Evolutionary conservation across 257 asterid genomes (phyloP), one percentile per base, ranked within the genome.

Genomic region (Schizonepeta tenuifolia): DNA sequence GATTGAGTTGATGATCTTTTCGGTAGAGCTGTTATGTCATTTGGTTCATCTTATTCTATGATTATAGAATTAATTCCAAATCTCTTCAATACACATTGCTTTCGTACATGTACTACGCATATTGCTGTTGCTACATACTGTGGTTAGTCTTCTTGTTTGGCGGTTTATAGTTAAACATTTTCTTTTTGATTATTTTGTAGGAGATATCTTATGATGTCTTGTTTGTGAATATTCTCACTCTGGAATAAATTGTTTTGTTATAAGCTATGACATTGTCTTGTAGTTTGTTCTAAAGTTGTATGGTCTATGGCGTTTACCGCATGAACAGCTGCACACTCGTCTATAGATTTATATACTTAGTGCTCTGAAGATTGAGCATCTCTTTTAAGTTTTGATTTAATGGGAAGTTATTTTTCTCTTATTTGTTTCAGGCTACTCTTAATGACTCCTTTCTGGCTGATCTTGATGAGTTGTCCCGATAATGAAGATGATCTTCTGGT

Each of bases 381-480:
- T 31, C 10, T 13, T n/a, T n/a, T 69, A 28, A 51, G 33, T 21
- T 66, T 71, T 43, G 54, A n/a, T 57, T 40, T 64, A 20, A 70
- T 65, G 14, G 44, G 20, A 13, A 1, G 8, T 17, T 13, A 62
- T 8, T 24, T 21, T 76, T 15, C 22, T 12, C 24, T 20, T 71
- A 51, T 71, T 66, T 65, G 54, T 79, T 79, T 75, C 93, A 94
- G 99, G 97, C 99, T 69, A 89, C 97, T 67, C 97, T 94, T 63
- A 88, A 88, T 74, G 99, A 94, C 87, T 89, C 97, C 46, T 94
- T 94, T 78, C 83, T 94, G 78, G 99, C 99, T 31, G 99, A 94
- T 86, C 96, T 94, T 40, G 97, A 94, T 22, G 99, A 94, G 49
- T 76, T 94, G 74, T 94, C 98, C n/a, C 38, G 98, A 94, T 77